These are phyloP conservation scores for Lactarius akahatsu DNA, from an alignment of 768 basidiomycete genomes.

Conservation along the genomic window DNA sequence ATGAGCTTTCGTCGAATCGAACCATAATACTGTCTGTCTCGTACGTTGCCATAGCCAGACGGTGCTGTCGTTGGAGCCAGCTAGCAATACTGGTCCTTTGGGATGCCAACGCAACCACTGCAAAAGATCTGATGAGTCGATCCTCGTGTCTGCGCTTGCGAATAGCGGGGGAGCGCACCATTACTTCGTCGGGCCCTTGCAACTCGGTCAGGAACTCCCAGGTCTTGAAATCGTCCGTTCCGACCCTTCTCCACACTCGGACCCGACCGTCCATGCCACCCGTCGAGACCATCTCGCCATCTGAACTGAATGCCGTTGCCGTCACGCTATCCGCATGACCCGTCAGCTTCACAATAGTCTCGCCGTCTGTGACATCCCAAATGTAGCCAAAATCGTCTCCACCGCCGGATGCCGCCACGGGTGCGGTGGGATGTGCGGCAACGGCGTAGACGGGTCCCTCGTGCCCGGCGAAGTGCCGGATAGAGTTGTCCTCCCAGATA, in stretches of 20 bases:
- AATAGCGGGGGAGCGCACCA: slow-evolving; percentile 49
- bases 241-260: slow-evolving; percentile 86
- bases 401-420: slow-evolving; percentile 87
- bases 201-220: slow-evolving; percentile 97
- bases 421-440: slow-evolving; percentile 76
- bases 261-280: slow-evolving; percentile 99
- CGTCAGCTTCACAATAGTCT: slow-evolving; percentile 77
- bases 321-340: slow-evolving; percentile 95
- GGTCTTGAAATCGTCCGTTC: slow-evolving; percentile 63
- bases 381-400: slow-evolving; percentile 95
- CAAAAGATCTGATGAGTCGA: slow-evolving; percentile 19
- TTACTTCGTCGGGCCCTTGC: slow-evolving; percentile 93
- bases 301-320: slow-evolving; percentile 71
- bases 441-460: slow-evolving; percentile 79
- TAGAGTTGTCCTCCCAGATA: slow-evolving; percentile 56
- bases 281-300: slow-evolving; percentile 92
- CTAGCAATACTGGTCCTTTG: slow-evolving; percentile 82
- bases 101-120: slow-evolving; percentile 98
- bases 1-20: slow-evolving; percentile 9
- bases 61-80: slow-evolving; percentile 89
- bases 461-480: slow-evolving; percentile 71
- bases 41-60: slow-evolving; percentile 97
- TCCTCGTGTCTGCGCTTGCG: background rate
- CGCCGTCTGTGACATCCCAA: slow-evolving; percentile 84
- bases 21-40: slow-evolving; percentile 34